phyloP scores from a whole-genome alignment of 139 green algal species.

The Chlorella vulgaris region DNA sequence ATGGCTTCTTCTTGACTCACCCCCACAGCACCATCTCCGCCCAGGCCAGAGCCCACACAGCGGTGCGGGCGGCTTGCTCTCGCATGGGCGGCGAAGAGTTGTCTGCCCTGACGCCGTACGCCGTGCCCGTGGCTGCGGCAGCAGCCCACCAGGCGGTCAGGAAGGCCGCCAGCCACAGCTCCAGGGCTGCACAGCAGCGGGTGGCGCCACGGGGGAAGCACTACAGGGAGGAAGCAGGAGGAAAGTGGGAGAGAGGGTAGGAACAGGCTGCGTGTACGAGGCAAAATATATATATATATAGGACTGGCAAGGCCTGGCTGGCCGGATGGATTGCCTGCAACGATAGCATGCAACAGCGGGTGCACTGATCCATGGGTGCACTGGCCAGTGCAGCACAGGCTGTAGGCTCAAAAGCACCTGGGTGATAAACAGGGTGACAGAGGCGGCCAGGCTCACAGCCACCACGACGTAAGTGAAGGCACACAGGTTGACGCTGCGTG shows the following conservation, averaged over 20 bases:
- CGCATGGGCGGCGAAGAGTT: not conserved
- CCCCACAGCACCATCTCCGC: not conserved
- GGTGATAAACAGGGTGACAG: not conserved
- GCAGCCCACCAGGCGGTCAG: not conserved
- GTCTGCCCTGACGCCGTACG: slow-evolving; percentile 21
- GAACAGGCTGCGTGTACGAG: not conserved
- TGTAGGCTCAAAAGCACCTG: not conserved
- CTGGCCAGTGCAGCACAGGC: not conserved
- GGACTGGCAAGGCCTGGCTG: not conserved
- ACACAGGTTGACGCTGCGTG: slow-evolving; percentile 29
- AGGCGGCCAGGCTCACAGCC: slow-evolving; percentile 3
- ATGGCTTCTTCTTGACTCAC: too few relatives aligned
- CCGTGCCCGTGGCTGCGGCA: not conserved
- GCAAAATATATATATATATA: not conserved
- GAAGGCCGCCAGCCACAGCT: not conserved
- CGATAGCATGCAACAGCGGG: too few relatives aligned
- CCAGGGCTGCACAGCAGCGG: not conserved
- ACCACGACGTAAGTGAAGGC: slow-evolving; percentile 18
- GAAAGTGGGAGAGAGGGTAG: not conserved
- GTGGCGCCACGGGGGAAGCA: not conserved
- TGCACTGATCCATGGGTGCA: not conserved
- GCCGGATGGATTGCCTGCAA: too few relatives aligned
- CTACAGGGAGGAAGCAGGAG: not conserved
- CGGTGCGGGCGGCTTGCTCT: not conserved
- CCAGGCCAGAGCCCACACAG: slow-evolving; percentile 29